Percentiles rank a stretch among this genome's conserved stretches.
phyloP scores from a whole-genome alignment of 1,139 yeast species.

The Suhomyces bolitotheri region DNA sequence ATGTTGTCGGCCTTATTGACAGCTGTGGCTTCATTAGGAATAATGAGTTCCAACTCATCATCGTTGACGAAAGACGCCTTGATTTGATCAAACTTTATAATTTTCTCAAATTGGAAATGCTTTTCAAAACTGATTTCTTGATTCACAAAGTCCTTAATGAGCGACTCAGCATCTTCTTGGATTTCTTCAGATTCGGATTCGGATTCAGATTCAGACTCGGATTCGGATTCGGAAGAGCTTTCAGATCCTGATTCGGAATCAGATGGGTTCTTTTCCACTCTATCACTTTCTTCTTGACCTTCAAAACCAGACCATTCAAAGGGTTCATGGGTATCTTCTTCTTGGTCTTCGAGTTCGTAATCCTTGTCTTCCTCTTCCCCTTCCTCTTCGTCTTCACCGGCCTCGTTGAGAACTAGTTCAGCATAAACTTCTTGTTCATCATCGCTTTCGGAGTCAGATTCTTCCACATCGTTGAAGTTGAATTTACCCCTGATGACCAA shows the following conservation, averaged over 20 bases:
- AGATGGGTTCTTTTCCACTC: slow-evolving; percentile 9
- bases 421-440: slow-evolving; percentile 8
- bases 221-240: slow-evolving; percentile 18
- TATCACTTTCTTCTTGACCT: slow-evolving; percentile 14
- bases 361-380: slow-evolving; percentile 13
- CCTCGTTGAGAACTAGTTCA: slow-evolving; percentile 12
- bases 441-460: slow-evolving; percentile 14
- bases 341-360: slow-evolving; percentile 11
- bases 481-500: slow-evolving; percentile 46
- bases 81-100: slow-evolving; percentile 41
- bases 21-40: slow-evolving; percentile 39
- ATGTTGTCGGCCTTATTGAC: slow-evolving; percentile 26
- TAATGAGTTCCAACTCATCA: slow-evolving; percentile 46
- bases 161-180: slow-evolving; percentile 42
- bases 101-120: slow-evolving; percentile 46
- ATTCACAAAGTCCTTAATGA: slow-evolving; percentile 42
- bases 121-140: slow-evolving; percentile 48
- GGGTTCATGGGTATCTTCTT: slow-evolving; percentile 12
- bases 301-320: slow-evolving; percentile 17
- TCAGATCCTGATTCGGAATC: slow-evolving; percentile 18
- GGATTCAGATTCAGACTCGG: slow-evolving; percentile 15
- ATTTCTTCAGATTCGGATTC: slow-evolving; percentile 36
- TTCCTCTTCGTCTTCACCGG: slow-evolving; percentile 9
- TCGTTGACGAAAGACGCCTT: slow-evolving; percentile 40
- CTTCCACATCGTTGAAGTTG: slow-evolving; percentile 29